These are phyloP conservation scores for Solanum tarijense DNA, from an alignment of 257 asterid genomes.

Conservation along the genomic window DNA sequence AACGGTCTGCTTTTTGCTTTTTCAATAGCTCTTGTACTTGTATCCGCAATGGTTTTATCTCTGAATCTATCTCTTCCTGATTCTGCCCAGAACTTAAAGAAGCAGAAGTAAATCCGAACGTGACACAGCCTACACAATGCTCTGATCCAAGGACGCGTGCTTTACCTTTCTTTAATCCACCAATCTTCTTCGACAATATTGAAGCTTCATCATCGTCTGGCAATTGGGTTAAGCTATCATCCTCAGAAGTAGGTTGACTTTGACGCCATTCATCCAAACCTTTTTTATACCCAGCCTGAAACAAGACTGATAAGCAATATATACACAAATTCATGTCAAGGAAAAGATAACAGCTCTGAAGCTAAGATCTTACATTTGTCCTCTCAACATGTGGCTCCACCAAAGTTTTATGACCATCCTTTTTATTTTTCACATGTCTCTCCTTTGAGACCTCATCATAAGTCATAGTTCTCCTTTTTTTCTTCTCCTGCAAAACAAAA, in stretches of 20 bases:
- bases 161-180: background rate
- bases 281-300: background rate
- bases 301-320: background rate
- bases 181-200: background rate
- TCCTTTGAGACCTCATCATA: background rate
- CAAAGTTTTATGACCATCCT: background rate
- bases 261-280: background rate
- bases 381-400: background rate
- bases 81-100: background rate
- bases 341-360: background rate
- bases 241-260: background rate
- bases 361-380: background rate
- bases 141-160: background rate
- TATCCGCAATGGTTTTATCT: background rate
- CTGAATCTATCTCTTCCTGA: background rate
- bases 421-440: background rate
- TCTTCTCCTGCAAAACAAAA: background rate
- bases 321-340: background rate
- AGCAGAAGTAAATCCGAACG: background rate
- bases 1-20: background rate
- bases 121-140: background rate
- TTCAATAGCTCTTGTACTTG: background rate
- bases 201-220: no score
- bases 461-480: background rate
- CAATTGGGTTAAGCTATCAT: background rate